Evolutionary conservation across 129 eudicot species (phyloP).

Genomic region (Saussurea involucrata): DNA sequence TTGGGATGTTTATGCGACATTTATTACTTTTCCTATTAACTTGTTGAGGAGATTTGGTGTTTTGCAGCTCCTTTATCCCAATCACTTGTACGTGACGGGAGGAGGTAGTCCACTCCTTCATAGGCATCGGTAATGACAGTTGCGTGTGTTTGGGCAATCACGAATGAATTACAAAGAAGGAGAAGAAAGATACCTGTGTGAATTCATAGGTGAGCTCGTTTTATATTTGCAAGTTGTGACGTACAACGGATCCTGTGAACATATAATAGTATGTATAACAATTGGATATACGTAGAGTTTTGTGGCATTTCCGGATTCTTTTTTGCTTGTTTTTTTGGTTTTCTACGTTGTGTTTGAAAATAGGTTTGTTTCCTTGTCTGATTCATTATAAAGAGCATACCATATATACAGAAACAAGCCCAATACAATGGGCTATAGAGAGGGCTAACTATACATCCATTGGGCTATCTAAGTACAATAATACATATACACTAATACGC

Average conservation of each 20-base stretch:
- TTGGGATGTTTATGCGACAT: neutral
- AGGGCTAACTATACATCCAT: no score
- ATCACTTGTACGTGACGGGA: slow-evolving; percentile 24
- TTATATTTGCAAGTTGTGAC: slow-evolving; percentile 8
- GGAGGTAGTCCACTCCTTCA: slow-evolving; percentile 9
- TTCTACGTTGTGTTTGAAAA: neutral
- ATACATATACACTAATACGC: no score
- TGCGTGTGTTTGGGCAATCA: neutral
- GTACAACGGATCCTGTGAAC: slow-evolving; percentile 4
- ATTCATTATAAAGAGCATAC: no score
- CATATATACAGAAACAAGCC: no score
- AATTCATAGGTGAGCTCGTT: neutral
- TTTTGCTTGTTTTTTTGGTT: neutral
- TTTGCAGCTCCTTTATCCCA: slow-evolving; percentile 30
- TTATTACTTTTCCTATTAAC: neutral
- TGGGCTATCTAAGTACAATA: no score
- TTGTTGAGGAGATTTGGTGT: neutral
- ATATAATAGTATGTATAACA: slow-evolving; percentile 3
- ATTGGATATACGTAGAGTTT: slow-evolving; percentile 4
- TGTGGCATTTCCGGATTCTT: neutral
- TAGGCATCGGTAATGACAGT: neutral
- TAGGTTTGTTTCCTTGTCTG: no score
- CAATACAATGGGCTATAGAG: no score
- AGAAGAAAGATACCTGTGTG: slow-evolving; percentile 4
- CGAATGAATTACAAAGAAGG: neutral